phyloP scores from a whole-genome alignment of 2,329 filamentous ascomycete species.

The Aspergillus amoenus region DNA sequence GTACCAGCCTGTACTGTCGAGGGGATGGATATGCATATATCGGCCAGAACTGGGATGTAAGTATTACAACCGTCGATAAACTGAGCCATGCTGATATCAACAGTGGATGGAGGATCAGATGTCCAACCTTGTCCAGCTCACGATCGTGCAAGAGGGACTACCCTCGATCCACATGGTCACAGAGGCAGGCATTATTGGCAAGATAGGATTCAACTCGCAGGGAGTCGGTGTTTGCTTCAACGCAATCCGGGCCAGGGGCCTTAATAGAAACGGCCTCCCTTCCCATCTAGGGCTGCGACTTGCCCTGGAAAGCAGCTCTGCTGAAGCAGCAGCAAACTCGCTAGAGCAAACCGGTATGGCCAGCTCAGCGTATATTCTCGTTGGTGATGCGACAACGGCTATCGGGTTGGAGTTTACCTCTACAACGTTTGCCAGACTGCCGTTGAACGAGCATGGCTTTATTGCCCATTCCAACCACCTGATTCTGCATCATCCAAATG shows the following conservation, averaged over 20 bases:
- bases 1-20: not conserved
- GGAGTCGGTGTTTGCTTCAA: constrained; percentile 5
- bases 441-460: not conserved
- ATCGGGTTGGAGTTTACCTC: not conserved
- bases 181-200: constrained; percentile 1
- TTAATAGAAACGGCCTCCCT: not conserved
- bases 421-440: not conserved
- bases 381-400: not conserved
- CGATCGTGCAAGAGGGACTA: not conserved
- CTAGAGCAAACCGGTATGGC: not conserved
- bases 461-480: not conserved
- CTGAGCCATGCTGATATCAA: no score
- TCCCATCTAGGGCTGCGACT: not conserved
- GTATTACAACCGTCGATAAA: not conserved
- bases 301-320: not conserved
- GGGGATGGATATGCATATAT: not conserved
- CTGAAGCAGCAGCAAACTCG: not conserved
- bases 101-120: not conserved
- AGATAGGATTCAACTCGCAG: not conserved
- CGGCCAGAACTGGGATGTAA: not conserved
- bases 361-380: not conserved
- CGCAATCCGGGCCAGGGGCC: not conserved
- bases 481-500: not conserved
- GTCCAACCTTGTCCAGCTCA: not conserved
- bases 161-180: not conserved